Percentiles rank a stretch among this genome's conserved stretches.
These are phyloP conservation scores for Voacanga thouarsii DNA, from an alignment of 257 asterid genomes.

Conservation along the genomic window DNA sequence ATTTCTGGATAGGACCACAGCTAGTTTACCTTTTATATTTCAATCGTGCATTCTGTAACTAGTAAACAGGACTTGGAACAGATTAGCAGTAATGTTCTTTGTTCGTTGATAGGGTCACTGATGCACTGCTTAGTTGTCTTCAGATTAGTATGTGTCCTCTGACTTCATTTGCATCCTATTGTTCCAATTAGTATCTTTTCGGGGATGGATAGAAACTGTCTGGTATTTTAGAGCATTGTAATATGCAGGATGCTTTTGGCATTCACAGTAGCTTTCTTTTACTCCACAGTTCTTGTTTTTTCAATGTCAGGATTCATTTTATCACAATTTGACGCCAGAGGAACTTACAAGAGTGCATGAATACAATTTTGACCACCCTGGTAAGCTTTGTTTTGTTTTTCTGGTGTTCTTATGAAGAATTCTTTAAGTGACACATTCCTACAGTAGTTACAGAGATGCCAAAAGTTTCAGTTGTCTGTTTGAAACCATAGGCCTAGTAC, in stretches of 20 bases:
- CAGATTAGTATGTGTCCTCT: not conserved
- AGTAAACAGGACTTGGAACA: not conserved
- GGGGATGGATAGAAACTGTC: not conserved
- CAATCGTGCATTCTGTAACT: not conserved
- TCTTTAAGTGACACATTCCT: not conserved
- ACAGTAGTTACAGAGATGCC: not conserved
- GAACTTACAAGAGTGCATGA: slow-evolving; percentile 86
- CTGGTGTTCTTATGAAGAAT: not conserved
- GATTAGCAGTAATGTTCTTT: not conserved
- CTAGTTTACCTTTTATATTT: not conserved
- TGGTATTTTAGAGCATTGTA: not conserved
- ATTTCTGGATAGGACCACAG: not conserved
- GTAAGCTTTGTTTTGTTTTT: slow-evolving; percentile 39
- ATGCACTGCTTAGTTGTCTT: not conserved
- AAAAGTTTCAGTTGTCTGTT: not conserved
- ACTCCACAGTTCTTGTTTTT: not conserved
- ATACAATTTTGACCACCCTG: slow-evolving; percentile 99
- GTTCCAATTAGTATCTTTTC: not conserved
- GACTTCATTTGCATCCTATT: not conserved
- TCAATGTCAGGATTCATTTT: slow-evolving; percentile 82
- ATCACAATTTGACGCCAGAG: slow-evolving; percentile 74
- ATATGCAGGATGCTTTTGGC: not conserved
- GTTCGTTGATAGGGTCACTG: not conserved
- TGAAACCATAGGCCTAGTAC: not conserved
- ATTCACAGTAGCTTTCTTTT: not conserved